Base-by-base conservation (phyloP, 768 basidiomycete species). In the Glaciozyma martinii region DNA sequence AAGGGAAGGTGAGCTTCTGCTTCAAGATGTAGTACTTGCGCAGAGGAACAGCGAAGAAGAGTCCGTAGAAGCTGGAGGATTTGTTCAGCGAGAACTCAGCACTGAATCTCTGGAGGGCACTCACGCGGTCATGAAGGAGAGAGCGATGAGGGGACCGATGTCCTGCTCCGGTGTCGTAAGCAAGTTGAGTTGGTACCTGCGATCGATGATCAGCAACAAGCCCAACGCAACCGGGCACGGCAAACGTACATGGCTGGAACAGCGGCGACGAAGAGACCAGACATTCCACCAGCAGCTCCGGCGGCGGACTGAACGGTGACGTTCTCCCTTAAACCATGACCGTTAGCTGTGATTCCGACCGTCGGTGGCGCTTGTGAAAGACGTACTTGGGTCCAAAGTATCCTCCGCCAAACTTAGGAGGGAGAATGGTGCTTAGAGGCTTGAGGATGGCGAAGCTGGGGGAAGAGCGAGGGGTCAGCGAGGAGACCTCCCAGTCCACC, bases 1-100 rank as follows among this genome's bases (percentile, higher is more conserved):
- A 84, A 1, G 83, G 84, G 78, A 85, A 85, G 23, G 82, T 82
- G 21, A 84, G 75, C 74, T 84, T 84, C 73, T 84, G 82, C 71
- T 82, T 79, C 59, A 85, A 76, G 67, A 86, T 83, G 75, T 82
- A 85, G 74, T 83, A 83, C 67, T 81, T 81, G 61, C 83, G 80
- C 43, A 84, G 76, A 2, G 84, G 84, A 62, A 85, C 82, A 61
- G 83, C 83, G 78, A 86, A 86, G 75, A 85, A 84, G 18, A 71
- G 47, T 12, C 46, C 58, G 50, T 47, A 63, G 54, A 60, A 59
- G 25, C 60, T 60, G 61, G 27, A 30, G 54, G 27, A 46, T 43
- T 44, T 68, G 58, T 32, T 68, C 46, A 50, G 67, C 66, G 30
- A 59, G 30, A 29, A 59, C 59, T 12, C 37, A 23, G 6, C 19